Evolutionary conservation across 2,329 filamentous ascomycete species (phyloP).

Genomic region (Didymella glomerata): DNA sequence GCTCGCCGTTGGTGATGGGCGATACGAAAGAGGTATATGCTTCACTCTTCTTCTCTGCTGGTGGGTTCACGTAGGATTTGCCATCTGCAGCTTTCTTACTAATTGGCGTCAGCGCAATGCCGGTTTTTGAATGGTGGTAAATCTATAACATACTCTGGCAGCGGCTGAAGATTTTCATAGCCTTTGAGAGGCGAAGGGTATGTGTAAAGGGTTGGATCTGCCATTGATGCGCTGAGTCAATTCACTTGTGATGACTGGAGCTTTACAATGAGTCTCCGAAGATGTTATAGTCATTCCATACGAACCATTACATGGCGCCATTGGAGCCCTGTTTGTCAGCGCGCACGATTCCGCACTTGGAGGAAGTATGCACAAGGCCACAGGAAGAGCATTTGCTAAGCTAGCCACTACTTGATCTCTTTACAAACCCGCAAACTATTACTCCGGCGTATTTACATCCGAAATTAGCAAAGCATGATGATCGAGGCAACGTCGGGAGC

Average conservation of each 20-base stretch:
- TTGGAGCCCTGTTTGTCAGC: slow-evolving; percentile 16
- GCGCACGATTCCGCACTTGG: slow-evolving; percentile 15
- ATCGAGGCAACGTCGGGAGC: slow-evolving; percentile 3
- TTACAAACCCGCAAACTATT: background rate
- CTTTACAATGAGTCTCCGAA: background rate
- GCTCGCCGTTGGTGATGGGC: slow-evolving; percentile 70
- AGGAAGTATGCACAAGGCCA: slow-evolving; percentile 17
- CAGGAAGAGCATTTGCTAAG: slow-evolving; percentile 1
- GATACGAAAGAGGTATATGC: slow-evolving; percentile 75
- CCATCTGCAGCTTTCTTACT: slow-evolving; percentile 73
- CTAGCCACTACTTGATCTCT: background rate
- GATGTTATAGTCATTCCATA: background rate
- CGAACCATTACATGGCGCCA: slow-evolving; percentile 10
- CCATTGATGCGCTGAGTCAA: slow-evolving; percentile 40
- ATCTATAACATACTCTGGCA: slow-evolving; percentile 54
- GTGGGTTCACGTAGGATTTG: slow-evolving; percentile 77
- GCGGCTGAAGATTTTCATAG: slow-evolving; percentile 64
- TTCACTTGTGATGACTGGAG: slow-evolving; percentile 7
- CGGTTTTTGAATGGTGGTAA: too few relatives aligned
- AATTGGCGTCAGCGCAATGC: slow-evolving; percentile 13
- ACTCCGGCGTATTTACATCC: background rate
- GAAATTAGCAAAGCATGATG: background rate
- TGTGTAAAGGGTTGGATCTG: slow-evolving; percentile 55
- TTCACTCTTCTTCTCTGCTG: slow-evolving; percentile 66
- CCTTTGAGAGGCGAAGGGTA: slow-evolving; percentile 67